Evolutionary conservation across 169 alveolate genomes (phyloP), one percentile per base, ranked within the genome.

Genomic region (Cryptosporidium sp.): DNA sequence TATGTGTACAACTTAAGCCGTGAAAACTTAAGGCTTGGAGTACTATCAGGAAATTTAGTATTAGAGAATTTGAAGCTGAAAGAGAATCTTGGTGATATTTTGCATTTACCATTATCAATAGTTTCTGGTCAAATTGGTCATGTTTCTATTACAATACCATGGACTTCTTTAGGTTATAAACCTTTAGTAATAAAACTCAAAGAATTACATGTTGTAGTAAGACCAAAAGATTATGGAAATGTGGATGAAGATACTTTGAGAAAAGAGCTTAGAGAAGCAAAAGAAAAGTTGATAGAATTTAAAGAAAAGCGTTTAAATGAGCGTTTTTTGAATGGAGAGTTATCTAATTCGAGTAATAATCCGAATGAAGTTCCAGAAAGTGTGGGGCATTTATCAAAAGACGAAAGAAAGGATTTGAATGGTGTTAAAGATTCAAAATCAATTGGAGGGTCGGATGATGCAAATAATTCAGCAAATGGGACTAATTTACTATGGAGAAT

Each of bases 81-180:
- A 48, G 89, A 80, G 21, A 80, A 80, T 48, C 70, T 80, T 26
- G 89, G 89, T 23, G 89, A 80, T 62, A 80, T 80, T 61, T 44
- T 80, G 4, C 72, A 80, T 80, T 60, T 80, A 3, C 89, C 89
- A 37, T 29, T 80, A 45, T 48, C 89, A 23, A 44, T 80, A 29
- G 62, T 39, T 39, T 80, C 89, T 9, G 89, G 89, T 16, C 60
- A 60, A 39, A 80, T 80, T 37, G 89, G 75, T 9, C 89, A 80
- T 62, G 89, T 80, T 62, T 80, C 89, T 16, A 80, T 80, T 33
- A 80, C 89, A 21, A 80, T 80, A 42, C 89, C 89, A 8, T 80
- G 89, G 89, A 80, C 89, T 48, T 80, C 89, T 10, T 42, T 80
- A 29, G 89, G 89, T 3, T 80, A 80, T n/a, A 80, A 80, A 29